Evolutionary conservation across 2,329 filamentous ascomycete species (phyloP), one percentile per base, ranked within the genome.

Genomic region (Neobulgaria alba): DNA sequence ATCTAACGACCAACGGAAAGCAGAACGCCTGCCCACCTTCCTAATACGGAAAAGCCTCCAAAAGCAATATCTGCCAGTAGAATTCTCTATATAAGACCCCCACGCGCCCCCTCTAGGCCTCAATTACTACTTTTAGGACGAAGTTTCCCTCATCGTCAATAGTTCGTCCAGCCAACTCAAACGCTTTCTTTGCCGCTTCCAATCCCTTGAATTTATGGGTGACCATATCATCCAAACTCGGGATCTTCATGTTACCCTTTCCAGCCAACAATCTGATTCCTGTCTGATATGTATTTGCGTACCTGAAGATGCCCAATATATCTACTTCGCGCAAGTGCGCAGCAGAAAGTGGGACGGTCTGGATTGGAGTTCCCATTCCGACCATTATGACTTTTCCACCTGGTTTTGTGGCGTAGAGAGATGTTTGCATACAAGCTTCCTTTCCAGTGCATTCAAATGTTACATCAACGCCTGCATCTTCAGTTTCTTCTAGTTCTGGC

Each of bases 361-460:
- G 82, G 38, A 86, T 73, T 0, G 83, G 82, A 4, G 75, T 83
- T 29, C 84, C 84, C 83, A 88, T 88, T 39, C 83, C 84, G 17
- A 89, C 82, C 59, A 88, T 78, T 59, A 88, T 72, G 36, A 87
- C 69, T 52, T 79, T 81, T 14, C 83, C 83, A 18, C 83, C 84
- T 0, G 82, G 71, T 43, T 71, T 71, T 8, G 82, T 79, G 3
- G 79, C 79, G 51, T 82, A 87, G 15, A 88, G 75, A n/a, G 77
- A 73, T 2, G 80, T 81, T 57, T 86, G 82, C 63, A 85, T 79
- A 58, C 82, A 86, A 0, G 74, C 69, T 47, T 84, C 81, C 46
- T 86, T 84, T 19, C 83, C 83, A 0, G 83, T 87, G 57, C 82
- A 87, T 61, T 88, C 83, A 49, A 87, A 87, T 0, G 81, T 75